These are phyloP conservation scores for Larix kaempferi DNA, from an alignment of 75 land plant species.

Conservation along the genomic window DNA sequence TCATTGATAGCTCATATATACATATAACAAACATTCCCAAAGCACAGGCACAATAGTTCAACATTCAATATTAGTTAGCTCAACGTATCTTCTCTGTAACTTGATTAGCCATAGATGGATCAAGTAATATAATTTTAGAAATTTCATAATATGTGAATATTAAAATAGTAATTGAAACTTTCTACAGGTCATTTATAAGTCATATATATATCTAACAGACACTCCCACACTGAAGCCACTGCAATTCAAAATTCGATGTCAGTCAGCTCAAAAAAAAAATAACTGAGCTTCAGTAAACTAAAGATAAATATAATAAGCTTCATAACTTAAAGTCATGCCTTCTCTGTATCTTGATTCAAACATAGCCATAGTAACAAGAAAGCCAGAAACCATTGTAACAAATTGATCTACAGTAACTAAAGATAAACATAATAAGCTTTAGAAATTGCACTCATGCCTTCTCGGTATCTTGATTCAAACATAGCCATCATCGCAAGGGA, in stretches of 20 bases:
- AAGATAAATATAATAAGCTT: background rate
- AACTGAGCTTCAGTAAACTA: background rate
- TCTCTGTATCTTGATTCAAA: constrained; percentile 93
- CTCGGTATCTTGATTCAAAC: constrained; percentile 88
- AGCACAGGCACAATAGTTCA: no score
- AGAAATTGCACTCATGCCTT: constrained; percentile 73
- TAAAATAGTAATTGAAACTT: background rate
- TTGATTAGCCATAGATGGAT: constrained; percentile 32
- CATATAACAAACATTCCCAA: no score
- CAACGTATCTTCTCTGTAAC: constrained; percentile 74
- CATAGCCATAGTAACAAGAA: constrained; percentile 94
- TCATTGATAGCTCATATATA: background rate
- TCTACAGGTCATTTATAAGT: background rate
- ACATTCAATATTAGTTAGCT: background rate
- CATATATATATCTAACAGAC: no score
- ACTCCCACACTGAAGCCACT: no score
- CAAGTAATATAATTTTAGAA: background rate
- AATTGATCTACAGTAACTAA: constrained; percentile 9
- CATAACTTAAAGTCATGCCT: constrained; percentile 66
- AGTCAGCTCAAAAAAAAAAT: background rate
- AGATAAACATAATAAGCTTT: background rate
- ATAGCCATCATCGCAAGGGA: constrained; percentile 97
- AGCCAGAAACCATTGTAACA: constrained; percentile 99
- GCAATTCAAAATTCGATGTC: no score
- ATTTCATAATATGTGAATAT: background rate